Percentiles rank a stretch among this genome's conserved stretches.
Conservation (phyloP, 2,329 filamentous ascomycete genomes). For the Colletotrichum noveboracense region DNA sequence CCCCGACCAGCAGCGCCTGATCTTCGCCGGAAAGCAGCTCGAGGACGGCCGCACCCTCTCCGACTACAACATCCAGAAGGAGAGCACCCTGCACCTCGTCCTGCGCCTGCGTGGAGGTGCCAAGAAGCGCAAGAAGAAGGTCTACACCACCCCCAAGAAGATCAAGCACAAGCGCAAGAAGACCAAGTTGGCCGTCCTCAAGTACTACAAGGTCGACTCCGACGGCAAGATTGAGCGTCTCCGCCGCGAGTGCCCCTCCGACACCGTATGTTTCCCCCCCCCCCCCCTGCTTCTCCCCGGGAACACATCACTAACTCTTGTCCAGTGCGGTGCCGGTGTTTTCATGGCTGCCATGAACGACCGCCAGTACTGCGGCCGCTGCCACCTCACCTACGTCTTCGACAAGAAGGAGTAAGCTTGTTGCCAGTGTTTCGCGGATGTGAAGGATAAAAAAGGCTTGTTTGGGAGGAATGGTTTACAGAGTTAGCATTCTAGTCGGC, state of each 20-base stretch:
- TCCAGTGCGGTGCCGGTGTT: slow-evolving; percentile 96
- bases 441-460: slow-evolving; percentile 9
- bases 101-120: slow-evolving; percentile 94
- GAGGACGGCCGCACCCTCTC: slow-evolving; percentile 98
- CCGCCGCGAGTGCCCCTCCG: slow-evolving; percentile 93
- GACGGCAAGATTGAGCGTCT: slow-evolving; percentile 99
- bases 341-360: slow-evolving; percentile 99
- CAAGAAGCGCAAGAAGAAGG: slow-evolving; percentile 99
- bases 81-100: slow-evolving; percentile 97
- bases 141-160: slow-evolving; percentile 99
- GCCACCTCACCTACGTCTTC: slow-evolving; percentile 77
- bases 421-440: slow-evolving; percentile 13
- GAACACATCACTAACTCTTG: slow-evolving; percentile 36
- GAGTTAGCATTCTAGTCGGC: slow-evolving; percentile 25
- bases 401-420: slow-evolving; percentile 62
- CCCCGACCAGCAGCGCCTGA: slow-evolving; percentile 98
- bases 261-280: slow-evolving; percentile 69
- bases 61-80: slow-evolving; percentile 99
- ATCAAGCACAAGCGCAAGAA: slow-evolving; percentile 99
- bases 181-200: slow-evolving; percentile 99
- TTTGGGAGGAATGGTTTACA: slow-evolving; percentile 18
- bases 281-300: too few species aligned
- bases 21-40: slow-evolving; percentile 99
- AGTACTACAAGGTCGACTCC: slow-evolving; percentile 99
- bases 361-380: slow-evolving; percentile 91